Evolutionary conservation across 73 alveolate species (phyloP).

Genomic region (Effrenium voratum): DNA sequence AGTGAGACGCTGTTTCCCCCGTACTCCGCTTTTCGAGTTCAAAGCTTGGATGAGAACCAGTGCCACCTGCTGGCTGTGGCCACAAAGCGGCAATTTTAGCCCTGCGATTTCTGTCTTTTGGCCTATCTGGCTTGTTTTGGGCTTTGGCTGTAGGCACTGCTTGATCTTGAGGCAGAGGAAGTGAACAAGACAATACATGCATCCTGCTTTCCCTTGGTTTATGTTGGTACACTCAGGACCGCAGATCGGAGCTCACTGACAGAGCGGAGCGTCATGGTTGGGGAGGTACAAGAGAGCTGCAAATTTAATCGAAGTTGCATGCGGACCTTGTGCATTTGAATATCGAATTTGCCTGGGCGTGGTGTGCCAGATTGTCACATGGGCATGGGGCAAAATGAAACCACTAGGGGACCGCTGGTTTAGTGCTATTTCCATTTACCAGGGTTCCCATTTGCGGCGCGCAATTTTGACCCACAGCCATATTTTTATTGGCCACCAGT

Average conservation of each 20-base stretch:
- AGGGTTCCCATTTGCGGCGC: too few species aligned
- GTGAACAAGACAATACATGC: background rate
- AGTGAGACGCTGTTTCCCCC: conserved; percentile 84
- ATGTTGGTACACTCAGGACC: conserved; percentile 53
- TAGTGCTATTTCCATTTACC: too few species aligned
- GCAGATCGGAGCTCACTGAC: conserved; percentile 44
- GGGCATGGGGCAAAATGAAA: too few species aligned
- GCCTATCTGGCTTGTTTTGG: too few species aligned
- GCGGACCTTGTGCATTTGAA: background rate
- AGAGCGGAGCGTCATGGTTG: conserved; percentile 61
- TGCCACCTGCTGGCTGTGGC: conserved; percentile 71
- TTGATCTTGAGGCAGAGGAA: background rate
- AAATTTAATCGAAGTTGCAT: too few species aligned
- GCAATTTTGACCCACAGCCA: too few species aligned
- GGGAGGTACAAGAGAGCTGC: conserved; percentile 29
- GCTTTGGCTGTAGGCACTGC: background rate
- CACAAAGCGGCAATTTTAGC: background rate
- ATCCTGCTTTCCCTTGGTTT: background rate
- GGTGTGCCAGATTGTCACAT: too few species aligned
- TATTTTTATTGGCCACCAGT: too few species aligned
- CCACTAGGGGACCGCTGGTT: too few species aligned
- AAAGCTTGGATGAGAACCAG: conserved; percentile 61
- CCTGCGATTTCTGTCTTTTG: too few species aligned
- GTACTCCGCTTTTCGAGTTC: conserved; percentile 77
- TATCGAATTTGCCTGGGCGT: too few species aligned